Evolutionary conservation across 768 basidiomycete species (phyloP).

Genomic region (Leccinum variicolor): DNA sequence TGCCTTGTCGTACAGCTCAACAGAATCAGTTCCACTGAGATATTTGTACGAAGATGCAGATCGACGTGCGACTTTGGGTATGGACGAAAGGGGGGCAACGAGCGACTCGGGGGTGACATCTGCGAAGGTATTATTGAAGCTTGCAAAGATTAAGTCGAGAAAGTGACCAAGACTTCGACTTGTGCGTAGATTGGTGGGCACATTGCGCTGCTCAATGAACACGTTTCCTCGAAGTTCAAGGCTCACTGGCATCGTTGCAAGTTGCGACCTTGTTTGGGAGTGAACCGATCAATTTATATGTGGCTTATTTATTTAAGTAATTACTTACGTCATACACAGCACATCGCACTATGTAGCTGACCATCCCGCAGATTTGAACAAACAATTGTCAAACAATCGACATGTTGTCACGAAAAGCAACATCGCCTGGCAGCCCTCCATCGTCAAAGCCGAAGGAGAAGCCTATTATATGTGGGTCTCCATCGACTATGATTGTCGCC

Average conservation of each 20-base stretch:
- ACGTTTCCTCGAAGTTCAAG: neutral
- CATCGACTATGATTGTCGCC: too few species aligned
- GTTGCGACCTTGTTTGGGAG: neutral
- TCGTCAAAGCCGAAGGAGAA: too few species aligned
- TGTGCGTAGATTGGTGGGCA: neutral
- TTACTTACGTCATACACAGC: too few species aligned
- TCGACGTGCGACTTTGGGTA: neutral
- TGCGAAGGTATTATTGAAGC: neutral
- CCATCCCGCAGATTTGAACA: too few species aligned
- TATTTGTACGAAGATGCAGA: neutral
- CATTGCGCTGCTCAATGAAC: neutral
- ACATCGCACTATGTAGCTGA: too few species aligned
- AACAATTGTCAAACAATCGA: too few species aligned
- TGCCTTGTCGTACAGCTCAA: neutral
- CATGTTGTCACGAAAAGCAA: too few species aligned
- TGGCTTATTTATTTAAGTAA: too few species aligned
- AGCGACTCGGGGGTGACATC: neutral
- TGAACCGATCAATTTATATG: neutral
- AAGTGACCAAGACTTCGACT: neutral
- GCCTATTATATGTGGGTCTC: too few species aligned
- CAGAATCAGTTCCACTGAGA: neutral
- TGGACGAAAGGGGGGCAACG: neutral
- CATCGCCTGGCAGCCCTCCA: too few species aligned
- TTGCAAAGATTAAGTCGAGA: neutral
- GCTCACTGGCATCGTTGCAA: neutral